phyloP scores from a whole-genome alignment of 169 alveolate species.

The Plasmodium vivax region DNA sequence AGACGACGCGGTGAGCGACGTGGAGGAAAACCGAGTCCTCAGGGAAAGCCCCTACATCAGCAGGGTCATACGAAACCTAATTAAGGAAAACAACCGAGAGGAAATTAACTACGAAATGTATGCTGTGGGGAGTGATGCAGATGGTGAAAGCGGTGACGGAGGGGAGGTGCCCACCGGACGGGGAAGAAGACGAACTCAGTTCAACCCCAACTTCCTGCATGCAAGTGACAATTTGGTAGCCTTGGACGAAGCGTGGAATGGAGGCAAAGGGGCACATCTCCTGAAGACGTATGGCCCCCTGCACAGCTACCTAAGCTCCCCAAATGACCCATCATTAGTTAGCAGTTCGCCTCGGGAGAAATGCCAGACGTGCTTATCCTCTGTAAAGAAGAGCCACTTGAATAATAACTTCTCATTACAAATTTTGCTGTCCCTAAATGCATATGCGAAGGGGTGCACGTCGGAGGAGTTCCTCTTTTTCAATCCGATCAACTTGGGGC shows the following conservation, averaged over 20 bases:
- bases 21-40: conserved; percentile 15
- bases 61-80: conserved; percentile 9
- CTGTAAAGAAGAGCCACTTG: conserved; percentile 12
- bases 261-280: conserved; percentile 12
- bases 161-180: not conserved
- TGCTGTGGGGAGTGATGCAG: not conserved
- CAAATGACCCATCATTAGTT: not conserved
- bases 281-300: conserved; percentile 6
- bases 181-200: not conserved
- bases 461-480: conserved; percentile 30
- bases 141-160: not conserved
- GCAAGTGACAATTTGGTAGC: conserved; percentile 9
- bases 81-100: conserved; percentile 33
- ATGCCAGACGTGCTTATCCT: not conserved
- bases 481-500: conserved; percentile 14
- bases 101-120: conserved; percentile 13
- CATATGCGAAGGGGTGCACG: conserved; percentile 2
- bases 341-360: conserved; percentile 7
- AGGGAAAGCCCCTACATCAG: conserved; percentile 28
- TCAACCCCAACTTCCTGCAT: not conserved
- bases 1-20: conserved; percentile 34
- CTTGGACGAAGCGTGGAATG: conserved; percentile 31
- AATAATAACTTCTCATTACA: conserved; percentile 24
- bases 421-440: conserved; percentile 7
- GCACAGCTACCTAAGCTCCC: not conserved